Percentiles rank a stretch among this genome's conserved stretches.
phyloP scores from a whole-genome alignment of 164 flowering plant genomes.

The Berberis vulgaris region DNA sequence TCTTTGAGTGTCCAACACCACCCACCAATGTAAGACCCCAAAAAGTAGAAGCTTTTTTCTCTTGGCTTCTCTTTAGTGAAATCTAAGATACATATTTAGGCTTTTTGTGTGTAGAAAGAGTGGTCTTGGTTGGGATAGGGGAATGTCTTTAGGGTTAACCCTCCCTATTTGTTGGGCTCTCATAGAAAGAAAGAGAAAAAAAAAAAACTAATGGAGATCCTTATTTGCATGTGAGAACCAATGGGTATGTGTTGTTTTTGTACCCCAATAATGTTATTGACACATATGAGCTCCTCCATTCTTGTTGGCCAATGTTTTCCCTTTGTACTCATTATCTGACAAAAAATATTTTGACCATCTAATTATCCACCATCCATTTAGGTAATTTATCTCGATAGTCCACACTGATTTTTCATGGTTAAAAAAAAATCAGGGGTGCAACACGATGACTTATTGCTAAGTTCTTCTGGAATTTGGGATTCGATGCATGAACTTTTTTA shows the following conservation, averaged over 20 bases:
- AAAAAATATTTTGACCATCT: too few species aligned
- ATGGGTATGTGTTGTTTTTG: constrained; percentile 10
- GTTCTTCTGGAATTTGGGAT: too few species aligned
- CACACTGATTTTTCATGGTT: too few species aligned
- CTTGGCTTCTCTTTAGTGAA: constrained; percentile 14
- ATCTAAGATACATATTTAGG: constrained; percentile 5
- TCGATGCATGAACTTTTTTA: too few species aligned
- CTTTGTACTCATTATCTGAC: too few species aligned
- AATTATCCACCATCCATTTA: too few species aligned
- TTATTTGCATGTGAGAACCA: constrained; percentile 11
- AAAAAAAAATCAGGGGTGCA: too few species aligned
- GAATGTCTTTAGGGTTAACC: not conserved
- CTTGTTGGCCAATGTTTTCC: too few species aligned
- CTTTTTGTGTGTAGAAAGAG: not conserved
- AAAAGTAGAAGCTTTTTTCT: constrained; percentile 11
- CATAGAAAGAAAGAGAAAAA: not conserved
- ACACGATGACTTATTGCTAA: too few species aligned
- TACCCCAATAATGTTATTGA: not conserved
- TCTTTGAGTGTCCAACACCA: constrained; percentile 6
- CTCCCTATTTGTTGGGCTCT: not conserved
- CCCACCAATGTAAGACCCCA: not conserved
- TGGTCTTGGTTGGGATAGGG: not conserved
- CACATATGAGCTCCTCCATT: too few species aligned
- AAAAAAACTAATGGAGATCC: constrained; percentile 3
- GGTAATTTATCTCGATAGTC: too few species aligned